Evolutionary conservation across 768 basidiomycete species (phyloP).

Genomic region (Trametopsis cervina): DNA sequence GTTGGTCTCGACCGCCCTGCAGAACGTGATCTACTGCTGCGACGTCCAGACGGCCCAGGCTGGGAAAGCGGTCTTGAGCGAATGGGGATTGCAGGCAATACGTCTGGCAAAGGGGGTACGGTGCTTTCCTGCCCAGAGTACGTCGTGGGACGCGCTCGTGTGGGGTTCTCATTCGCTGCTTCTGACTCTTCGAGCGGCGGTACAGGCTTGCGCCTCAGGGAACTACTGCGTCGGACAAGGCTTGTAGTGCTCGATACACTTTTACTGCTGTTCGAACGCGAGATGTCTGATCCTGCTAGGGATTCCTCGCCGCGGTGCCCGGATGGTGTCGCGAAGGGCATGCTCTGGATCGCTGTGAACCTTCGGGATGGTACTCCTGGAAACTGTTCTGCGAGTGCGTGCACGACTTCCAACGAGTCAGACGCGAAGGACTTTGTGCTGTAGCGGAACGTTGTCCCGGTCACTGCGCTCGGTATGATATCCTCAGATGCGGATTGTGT

Average conservation of each 20-base stretch:
- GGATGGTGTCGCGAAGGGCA: conserved; percentile 11
- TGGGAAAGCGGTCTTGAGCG: no score
- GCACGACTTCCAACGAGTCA: conserved; percentile 39
- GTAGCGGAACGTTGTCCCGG: conserved; percentile 5
- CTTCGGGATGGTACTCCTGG: conserved; percentile 39
- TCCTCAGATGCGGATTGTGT: not conserved
- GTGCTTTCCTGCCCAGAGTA: no score
- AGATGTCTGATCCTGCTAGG: not conserved
- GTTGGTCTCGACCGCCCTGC: not conserved
- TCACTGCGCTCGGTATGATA: not conserved
- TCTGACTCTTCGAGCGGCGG: conserved; percentile 3
- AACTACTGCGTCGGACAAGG: conserved; percentile 11
- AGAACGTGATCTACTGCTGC: no score
- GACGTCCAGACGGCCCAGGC: no score
- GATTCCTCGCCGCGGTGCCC: conserved; percentile 4
- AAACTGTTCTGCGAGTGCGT: conserved; percentile 47
- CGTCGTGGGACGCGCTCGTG: not conserved
- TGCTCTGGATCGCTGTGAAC: conserved; percentile 18
- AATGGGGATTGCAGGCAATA: no score
- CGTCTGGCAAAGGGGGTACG: no score
- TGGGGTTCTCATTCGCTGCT: not conserved
- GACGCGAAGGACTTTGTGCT: conserved; percentile 25
- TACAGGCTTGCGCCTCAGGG: conserved; percentile 15
- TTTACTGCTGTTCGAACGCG: conserved; percentile 5
- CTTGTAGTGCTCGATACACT: conserved; percentile 2